Conservation (phyloP, 352 stramenopile species). For the Globisporangium spinosum region DNA sequence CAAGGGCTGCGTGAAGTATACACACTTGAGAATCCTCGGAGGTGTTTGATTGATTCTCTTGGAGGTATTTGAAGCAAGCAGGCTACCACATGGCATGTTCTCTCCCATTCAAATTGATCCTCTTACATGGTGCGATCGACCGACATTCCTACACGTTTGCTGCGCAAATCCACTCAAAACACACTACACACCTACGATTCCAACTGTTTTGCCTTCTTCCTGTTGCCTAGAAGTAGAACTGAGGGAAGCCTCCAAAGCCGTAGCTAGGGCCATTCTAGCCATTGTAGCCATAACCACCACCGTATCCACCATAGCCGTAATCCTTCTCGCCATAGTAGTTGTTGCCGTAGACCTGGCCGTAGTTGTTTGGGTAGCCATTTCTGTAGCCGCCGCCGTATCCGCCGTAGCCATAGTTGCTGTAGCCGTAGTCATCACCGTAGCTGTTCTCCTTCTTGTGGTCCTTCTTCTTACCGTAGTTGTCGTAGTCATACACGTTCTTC, state of each 20-base stretch:
- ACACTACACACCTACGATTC: neutral
- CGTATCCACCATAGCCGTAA: neutral
- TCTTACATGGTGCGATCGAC: neutral
- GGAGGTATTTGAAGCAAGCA: no score
- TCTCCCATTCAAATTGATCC: neutral
- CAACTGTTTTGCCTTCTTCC: neutral
- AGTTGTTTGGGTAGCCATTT: no score
- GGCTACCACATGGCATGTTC: no score
- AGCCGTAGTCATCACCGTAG: neutral
- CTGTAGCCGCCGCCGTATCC: neutral
- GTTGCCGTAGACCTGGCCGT: conserved; percentile 4
- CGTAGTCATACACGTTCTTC: neutral
- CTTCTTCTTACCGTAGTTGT: neutral
- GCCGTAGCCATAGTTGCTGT: neutral
- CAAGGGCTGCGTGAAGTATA: no score
- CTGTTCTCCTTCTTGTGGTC: neutral
- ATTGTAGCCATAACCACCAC: no score
- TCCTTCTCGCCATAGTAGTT: conserved; percentile 8
- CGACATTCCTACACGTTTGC: neutral
- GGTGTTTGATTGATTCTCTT: no score
- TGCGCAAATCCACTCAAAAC: neutral
- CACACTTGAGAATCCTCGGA: no score
- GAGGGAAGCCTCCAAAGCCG: neutral
- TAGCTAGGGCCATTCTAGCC: neutral
- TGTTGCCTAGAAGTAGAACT: neutral